These are phyloP conservation scores for Alopecurus myosuroides DNA, from an alignment of 176 grass and related monocot genomes.

Conservation along the genomic window DNA sequence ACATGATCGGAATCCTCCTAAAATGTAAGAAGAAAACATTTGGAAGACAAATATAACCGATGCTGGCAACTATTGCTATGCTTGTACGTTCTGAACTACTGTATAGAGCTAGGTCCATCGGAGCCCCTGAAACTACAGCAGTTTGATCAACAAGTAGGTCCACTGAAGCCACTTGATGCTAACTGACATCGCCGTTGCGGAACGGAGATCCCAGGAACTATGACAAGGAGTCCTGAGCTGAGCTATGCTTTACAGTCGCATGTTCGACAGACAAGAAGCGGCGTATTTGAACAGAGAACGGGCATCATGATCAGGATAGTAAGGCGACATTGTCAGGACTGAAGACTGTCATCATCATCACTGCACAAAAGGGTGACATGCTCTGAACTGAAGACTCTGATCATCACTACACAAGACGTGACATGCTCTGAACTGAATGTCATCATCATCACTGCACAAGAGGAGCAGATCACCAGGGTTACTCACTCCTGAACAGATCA, in stretches of 20 bases:
- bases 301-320: background rate
- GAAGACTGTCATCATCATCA: background rate
- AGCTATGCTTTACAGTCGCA: background rate
- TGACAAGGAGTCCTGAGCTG: background rate
- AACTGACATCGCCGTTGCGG: too few species aligned
- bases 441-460: background rate
- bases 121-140: background rate
- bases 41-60: background rate
- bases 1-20: background rate
- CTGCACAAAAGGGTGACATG: background rate
- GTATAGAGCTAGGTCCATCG: background rate
- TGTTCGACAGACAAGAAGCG: background rate
- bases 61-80: background rate
- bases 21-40: background rate
- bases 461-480: too few species aligned
- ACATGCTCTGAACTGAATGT: background rate
- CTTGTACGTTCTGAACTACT: background rate
- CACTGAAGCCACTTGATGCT: too few species aligned
- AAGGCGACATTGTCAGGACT: background rate
- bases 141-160: too few species aligned
- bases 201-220: background rate
- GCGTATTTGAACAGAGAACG: background rate
- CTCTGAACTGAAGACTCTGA: background rate
- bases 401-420: background rate
- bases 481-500: too few species aligned